Conservation (phyloP, 495 filamentous ascomycete genomes). For the Thermochaetoides thermophila region DNA sequence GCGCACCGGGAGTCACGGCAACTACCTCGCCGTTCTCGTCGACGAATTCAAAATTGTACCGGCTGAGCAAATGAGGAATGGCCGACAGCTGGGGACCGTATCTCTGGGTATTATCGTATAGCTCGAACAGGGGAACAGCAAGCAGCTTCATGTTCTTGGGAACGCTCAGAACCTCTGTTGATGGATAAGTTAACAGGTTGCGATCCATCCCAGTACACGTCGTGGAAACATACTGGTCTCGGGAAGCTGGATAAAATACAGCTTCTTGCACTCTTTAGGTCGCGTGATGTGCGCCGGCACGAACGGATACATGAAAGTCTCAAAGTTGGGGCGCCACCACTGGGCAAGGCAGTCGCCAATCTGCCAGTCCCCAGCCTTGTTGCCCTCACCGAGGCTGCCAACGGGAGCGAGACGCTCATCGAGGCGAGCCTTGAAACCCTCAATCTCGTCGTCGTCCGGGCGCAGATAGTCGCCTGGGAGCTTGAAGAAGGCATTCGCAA, state of each 20-base stretch:
- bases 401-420: slow-evolving; percentile 88
- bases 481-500: slow-evolving; percentile 98
- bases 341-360: slow-evolving; percentile 88
- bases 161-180: slow-evolving; percentile 79
- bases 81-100: slow-evolving; percentile 94
- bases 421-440: slow-evolving; percentile 81
- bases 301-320: slow-evolving; percentile 99
- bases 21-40: slow-evolving; percentile 84
- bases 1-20: slow-evolving; percentile 67
- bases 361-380: slow-evolving; percentile 84
- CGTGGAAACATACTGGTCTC: slow-evolving; percentile 58
- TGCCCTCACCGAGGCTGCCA: slow-evolving; percentile 70
- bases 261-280: slow-evolving; percentile 98
- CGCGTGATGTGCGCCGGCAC: slow-evolving; percentile 87
- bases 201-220: not conserved
- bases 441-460: slow-evolving; percentile 76
- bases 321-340: slow-evolving; percentile 98
- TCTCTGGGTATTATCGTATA: slow-evolving; percentile 90
- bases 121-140: slow-evolving; percentile 89
- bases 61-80: slow-evolving; percentile 82
- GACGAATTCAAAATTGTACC: slow-evolving; percentile 98
- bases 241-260: slow-evolving; percentile 90
- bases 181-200: slow-evolving; percentile 11
- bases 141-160: slow-evolving; percentile 99
- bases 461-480: slow-evolving; percentile 93